Evolutionary conservation across 495 filamentous ascomycete species (phyloP), one percentile per base, ranked within the genome.

Genomic region (Paragyromitra xinjiangensis): DNA sequence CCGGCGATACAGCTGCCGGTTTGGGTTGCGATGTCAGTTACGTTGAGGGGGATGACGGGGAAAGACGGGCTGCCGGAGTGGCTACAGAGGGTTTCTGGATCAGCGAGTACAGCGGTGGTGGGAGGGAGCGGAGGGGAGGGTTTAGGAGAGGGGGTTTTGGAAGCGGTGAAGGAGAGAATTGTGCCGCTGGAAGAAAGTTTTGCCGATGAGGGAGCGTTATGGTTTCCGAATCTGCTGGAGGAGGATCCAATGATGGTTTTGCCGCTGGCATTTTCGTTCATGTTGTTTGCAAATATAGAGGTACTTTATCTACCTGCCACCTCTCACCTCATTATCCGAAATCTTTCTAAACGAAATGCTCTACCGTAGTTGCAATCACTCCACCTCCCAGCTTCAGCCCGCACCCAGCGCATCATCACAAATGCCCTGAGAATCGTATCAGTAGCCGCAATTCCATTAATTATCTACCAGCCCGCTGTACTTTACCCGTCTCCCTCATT

Each of bases 141-240:
- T 3, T 29, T 84, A 3, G 71, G 80, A 24, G 82, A 82, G 7
- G 26, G 44, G 19, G 42, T 67, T 0, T 55, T 67, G 4, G 69
- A 71, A 12, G 63, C 40, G 7, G 74, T 39, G 37, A 75, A n/a
- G 7, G 69, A 64, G 14, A 72, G 72, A 3, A 55, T 63, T 6
- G 42, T 61, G 39, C 64, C 75, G 5, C 37, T 48, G 7, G 63
- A 71, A 26, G 67, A 48, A 3, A 84, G 86, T 26, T 81, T 95
- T 6, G 86, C 87, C 0, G 84, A 83, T 1, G 94, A 93, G 75
- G 94, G 94, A 11, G 88, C 88, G 3, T 85, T 93, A 6, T 98
- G 94, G 93, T 94, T 95, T 81, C 86, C 88, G 3, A 88, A 97
- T 83, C 88, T 98, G 5, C 85, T 91, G 14, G 85, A 84, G 6